A percentile compares a stretch with the other conserved stretches of the same genome.
These are phyloP conservation scores for Podospora appendiculata DNA, from an alignment of 495 filamentous ascomycete genomes.

Conservation along the genomic window DNA sequence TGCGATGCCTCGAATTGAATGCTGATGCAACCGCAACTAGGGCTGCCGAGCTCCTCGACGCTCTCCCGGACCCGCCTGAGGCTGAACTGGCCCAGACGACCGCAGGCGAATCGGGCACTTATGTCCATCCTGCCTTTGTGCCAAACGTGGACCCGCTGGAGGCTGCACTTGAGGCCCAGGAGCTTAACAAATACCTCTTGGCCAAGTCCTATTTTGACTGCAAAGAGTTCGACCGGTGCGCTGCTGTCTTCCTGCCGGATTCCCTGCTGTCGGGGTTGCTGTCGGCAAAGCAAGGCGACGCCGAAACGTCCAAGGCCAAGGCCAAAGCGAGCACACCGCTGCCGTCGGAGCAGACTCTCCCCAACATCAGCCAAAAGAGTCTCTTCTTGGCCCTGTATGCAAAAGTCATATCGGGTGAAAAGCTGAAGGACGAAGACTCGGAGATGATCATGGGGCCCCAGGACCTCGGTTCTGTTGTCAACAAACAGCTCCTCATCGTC, in stretches of 20 bases:
- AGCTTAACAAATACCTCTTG: constrained; percentile 75
- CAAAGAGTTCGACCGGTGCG: constrained; percentile 89
- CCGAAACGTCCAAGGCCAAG: constrained; percentile 49
- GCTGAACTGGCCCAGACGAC: constrained; percentile 30
- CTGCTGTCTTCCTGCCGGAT: constrained; percentile 78
- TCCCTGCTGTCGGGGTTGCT: constrained; percentile 57
- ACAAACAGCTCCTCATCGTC: constrained; percentile 72
- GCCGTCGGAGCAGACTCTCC: constrained; percentile 17
- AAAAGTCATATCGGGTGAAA: constrained; percentile 88
- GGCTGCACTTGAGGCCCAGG: constrained; percentile 68
- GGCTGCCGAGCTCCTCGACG: constrained; percentile 89
- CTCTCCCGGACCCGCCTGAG: constrained; percentile 48
- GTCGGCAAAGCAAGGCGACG: constrained; percentile 36
- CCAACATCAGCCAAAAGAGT: constrained; percentile 70
- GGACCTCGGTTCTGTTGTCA: constrained; percentile 73
- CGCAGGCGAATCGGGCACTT: constrained; percentile 20
- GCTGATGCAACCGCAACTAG: constrained; percentile 33
- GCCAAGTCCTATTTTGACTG: constrained; percentile 96
- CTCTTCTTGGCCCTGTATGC: constrained; percentile 92
- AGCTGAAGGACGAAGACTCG: constrained; percentile 89
- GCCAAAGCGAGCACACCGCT: constrained; percentile 12
- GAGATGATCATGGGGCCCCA: constrained; percentile 96
- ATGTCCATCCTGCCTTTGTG: constrained; percentile 38
- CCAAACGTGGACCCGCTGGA: constrained; percentile 55
- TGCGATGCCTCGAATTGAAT: no score